These are phyloP conservation scores for Jaapia argillacea DNA, from an alignment of 768 basidiomycete species.

Conservation along the genomic window DNA sequence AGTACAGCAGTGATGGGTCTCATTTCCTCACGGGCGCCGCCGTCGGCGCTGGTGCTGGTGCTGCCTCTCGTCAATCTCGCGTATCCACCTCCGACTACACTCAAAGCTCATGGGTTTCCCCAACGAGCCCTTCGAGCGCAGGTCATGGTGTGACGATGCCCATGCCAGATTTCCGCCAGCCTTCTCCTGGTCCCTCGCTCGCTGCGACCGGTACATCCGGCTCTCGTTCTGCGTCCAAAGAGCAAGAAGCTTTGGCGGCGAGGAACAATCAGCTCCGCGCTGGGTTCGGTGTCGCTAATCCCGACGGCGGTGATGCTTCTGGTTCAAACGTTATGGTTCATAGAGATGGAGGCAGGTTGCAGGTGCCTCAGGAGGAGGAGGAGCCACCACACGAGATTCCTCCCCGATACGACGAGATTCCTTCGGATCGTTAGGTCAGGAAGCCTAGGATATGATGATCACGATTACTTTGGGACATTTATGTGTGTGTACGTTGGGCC, in stretches of 20 bases:
- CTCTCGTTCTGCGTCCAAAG: conserved; percentile 11
- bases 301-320: conserved; percentile 7
- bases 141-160: conserved; percentile 6
- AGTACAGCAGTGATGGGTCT: conserved; percentile 13
- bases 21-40: conserved; percentile 15
- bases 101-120: not conserved
- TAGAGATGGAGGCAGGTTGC: conserved; percentile 17
- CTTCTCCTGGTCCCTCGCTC: conserved; percentile 16
- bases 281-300: conserved; percentile 15
- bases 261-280: conserved; percentile 5
- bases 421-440: too few species aligned
- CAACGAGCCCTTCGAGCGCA: conserved; percentile 1
- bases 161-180: conserved; percentile 9
- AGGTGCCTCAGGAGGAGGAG: conserved; percentile 9
- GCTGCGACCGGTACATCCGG: conserved; percentile 8
- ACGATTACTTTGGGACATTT: too few species aligned
- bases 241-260: conserved; percentile 17
- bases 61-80: conserved; percentile 8
- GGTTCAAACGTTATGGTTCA: conserved; percentile 17
- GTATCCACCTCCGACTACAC: not conserved
- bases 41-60: conserved; percentile 12
- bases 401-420: conserved; percentile 22
- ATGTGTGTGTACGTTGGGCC: too few species aligned
- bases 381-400: conserved; percentile 16
- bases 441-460: too few species aligned